Evolutionary conservation across 352 stramenopile genomes (phyloP).

Genomic region (Pythium brassicae): DNA sequence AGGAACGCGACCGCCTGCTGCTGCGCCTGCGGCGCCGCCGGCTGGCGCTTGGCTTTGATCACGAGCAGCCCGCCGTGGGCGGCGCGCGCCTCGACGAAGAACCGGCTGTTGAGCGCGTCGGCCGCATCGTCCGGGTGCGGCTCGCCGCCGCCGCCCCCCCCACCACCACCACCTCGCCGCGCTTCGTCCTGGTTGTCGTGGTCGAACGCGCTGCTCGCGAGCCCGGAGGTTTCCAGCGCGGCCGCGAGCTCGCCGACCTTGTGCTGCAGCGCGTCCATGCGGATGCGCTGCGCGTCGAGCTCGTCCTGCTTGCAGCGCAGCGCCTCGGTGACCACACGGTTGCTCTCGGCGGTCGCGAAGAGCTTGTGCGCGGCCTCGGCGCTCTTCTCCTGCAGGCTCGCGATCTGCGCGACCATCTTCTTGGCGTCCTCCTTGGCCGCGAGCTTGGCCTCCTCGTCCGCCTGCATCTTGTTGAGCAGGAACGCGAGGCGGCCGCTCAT

Average conservation of each 20-base stretch:
- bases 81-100: conserved; percentile 83
- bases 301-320: conserved; percentile 88
- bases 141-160: conserved; percentile 17
- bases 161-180: background rate
- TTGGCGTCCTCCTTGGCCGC: conserved; percentile 92
- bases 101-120: conserved; percentile 60
- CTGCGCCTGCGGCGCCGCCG: conserved; percentile 43
- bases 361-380: conserved; percentile 90
- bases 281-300: conserved; percentile 80
- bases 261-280: conserved; percentile 71
- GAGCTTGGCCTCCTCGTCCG: conserved; percentile 93
- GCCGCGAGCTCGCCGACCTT: conserved; percentile 61
- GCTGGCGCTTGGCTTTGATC: conserved; percentile 91
- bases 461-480: conserved; percentile 96
- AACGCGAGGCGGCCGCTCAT: conserved; percentile 92
- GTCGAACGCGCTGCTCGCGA: conserved; percentile 14
- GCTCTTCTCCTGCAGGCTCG: conserved; percentile 83
- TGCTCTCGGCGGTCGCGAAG: conserved; percentile 87
- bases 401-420: conserved; percentile 91
- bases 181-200: conserved; percentile 24
- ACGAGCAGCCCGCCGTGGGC: conserved; percentile 83
- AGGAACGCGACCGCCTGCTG: conserved; percentile 85
- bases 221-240: conserved; percentile 51
- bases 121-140: conserved; percentile 56
- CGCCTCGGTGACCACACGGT: conserved; percentile 91